Conservation (phyloP, 495 filamentous ascomycete species). For the Mytilinidion resinicola region DNA sequence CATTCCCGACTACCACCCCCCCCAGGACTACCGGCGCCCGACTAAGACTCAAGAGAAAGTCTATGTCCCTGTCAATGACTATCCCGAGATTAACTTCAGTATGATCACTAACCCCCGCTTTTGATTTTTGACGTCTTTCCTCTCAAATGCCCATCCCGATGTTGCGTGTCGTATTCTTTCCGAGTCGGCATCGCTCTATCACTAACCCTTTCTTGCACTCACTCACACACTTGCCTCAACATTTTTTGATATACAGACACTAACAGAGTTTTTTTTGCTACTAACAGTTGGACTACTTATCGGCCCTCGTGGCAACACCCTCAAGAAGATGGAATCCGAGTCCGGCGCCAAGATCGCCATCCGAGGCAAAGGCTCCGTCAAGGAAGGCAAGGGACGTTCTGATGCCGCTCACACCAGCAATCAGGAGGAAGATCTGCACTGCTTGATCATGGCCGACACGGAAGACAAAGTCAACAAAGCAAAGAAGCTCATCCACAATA, state of each 20-base stretch:
- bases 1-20: slow-evolving; percentile 96
- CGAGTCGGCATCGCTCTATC: slow-evolving; percentile 17
- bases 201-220: slow-evolving; percentile 50
- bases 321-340: slow-evolving; percentile 99
- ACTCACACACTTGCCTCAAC: slow-evolving; percentile 34
- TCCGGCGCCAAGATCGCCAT: slow-evolving; percentile 98
- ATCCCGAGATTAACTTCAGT: slow-evolving; percentile 99
- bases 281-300: slow-evolving; percentile 99
- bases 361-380: slow-evolving; percentile 97
- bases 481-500: slow-evolving; percentile 92
- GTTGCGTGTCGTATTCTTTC: slow-evolving; percentile 30
- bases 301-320: slow-evolving; percentile 97
- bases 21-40: slow-evolving; percentile 92
- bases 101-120: slow-evolving; percentile 60
- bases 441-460: slow-evolving; percentile 97
- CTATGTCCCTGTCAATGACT: slow-evolving; percentile 99
- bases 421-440: slow-evolving; percentile 98
- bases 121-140: slow-evolving; percentile 37
- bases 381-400: slow-evolving; percentile 98
- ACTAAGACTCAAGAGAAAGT: slow-evolving; percentile 99
- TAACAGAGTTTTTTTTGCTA: slow-evolving; percentile 81
- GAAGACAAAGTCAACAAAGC: slow-evolving; percentile 98
- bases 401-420: slow-evolving; percentile 98
- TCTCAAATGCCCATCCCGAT: slow-evolving; percentile 43
- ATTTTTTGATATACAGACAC: slow-evolving; percentile 47